These are phyloP conservation scores for Litsea cubeba DNA, from an alignment of 164 flowering plant species.

Conservation along the genomic window DNA sequence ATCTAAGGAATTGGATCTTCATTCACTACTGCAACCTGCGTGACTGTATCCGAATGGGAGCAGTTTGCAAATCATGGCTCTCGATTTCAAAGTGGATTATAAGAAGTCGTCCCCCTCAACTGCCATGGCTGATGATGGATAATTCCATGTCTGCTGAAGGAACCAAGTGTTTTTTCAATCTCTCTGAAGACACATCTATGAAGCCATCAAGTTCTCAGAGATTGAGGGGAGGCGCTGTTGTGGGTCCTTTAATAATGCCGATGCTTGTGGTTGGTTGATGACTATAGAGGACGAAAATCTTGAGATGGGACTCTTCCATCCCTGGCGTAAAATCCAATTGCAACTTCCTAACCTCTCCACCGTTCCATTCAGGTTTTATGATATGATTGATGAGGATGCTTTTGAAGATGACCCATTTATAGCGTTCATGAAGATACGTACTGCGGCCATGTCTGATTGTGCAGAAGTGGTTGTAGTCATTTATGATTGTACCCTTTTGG, in stretches of 20 bases:
- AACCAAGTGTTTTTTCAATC: neutral
- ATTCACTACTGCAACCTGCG: no score
- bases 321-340: neutral
- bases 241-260: neutral
- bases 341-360: neutral
- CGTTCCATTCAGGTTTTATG: neutral
- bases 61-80: neutral
- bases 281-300: neutral
- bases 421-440: neutral
- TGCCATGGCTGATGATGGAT: neutral
- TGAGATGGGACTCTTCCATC: neutral
- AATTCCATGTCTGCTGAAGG: neutral
- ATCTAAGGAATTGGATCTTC: no score
- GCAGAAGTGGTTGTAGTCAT: conserved; percentile 46
- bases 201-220: neutral
- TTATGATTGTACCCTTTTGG: conserved; percentile 66
- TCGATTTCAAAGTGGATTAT: neutral
- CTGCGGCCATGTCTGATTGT: conserved; percentile 27
- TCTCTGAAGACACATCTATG: neutral
- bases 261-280: neutral
- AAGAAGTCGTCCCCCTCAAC: neutral
- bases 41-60: neutral
- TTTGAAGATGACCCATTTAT: neutral
- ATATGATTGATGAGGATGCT: no score
- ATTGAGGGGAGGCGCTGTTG: neutral